Percentiles rank a stretch among this genome's conserved stretches.
These are phyloP conservation scores for Hyaloscypha hepaticicola DNA, from an alignment of 495 filamentous ascomycete species.

Conservation along the genomic window DNA sequence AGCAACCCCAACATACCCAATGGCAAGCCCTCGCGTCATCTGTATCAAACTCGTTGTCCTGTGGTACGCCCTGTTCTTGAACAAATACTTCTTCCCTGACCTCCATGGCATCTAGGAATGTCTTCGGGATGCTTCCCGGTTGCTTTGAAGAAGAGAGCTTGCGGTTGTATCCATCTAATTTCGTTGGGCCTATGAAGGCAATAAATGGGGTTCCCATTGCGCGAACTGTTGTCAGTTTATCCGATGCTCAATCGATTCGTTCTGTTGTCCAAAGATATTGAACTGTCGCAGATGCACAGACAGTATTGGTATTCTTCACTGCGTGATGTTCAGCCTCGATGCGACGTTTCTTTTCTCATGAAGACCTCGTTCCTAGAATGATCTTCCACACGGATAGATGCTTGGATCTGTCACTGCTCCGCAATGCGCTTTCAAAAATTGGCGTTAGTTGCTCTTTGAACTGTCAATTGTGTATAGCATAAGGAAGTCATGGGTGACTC, in stretches of 20 bases:
- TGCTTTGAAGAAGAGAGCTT: constrained; percentile 43
- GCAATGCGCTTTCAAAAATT: background rate
- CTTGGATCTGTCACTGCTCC: background rate
- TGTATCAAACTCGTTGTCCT: constrained; percentile 70
- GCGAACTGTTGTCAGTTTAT: background rate
- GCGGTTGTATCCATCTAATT: constrained; percentile 46
- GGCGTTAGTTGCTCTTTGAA: constrained; percentile 6
- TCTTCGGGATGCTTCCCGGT: constrained; percentile 47
- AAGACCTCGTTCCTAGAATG: background rate
- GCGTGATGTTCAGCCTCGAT: background rate
- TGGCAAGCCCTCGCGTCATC: constrained; percentile 80
- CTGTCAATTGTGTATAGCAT: constrained; percentile 15
- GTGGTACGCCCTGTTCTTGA: constrained; percentile 66
- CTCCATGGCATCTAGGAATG: constrained; percentile 74
- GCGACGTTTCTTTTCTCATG: background rate
- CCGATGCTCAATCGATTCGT: background rate
- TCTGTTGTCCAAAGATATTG: background rate
- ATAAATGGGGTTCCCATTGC: constrained; percentile 46
- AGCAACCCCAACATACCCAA: constrained; percentile 48
- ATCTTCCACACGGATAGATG: constrained; percentile 1
- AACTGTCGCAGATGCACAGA: background rate
- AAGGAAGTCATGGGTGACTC: background rate
- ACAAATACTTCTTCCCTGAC: constrained; percentile 79
- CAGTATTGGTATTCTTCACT: background rate
- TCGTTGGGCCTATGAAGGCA: constrained; percentile 45